Evolutionary conservation across 2,329 filamentous ascomycete species (phyloP).

Genomic region (Colletotrichum orchidophilum): DNA sequence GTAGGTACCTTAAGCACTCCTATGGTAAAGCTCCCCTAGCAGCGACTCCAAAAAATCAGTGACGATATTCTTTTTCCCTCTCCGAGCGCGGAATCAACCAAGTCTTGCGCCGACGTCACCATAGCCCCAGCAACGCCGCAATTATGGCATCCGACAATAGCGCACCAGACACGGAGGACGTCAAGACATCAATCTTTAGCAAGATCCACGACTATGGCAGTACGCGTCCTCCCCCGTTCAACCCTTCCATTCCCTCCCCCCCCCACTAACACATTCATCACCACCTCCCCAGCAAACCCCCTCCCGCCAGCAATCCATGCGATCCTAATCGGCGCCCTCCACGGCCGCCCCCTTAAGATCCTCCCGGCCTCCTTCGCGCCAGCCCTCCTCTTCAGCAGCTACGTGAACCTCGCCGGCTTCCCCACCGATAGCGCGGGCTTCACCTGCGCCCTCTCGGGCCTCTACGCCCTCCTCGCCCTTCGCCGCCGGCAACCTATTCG

Average conservation of each 20-base stretch:
- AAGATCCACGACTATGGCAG: conserved; percentile 58
- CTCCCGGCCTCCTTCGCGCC: conserved; percentile 61
- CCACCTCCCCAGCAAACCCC: conserved; percentile 55
- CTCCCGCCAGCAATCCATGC: conserved; percentile 65
- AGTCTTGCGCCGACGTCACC: neutral
- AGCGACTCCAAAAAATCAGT: conserved; percentile 6
- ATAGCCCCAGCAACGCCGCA: neutral
- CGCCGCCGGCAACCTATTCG: conserved; percentile 54
- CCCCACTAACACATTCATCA: conserved; percentile 8
- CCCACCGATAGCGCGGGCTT: conserved; percentile 65
- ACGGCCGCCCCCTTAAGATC: conserved; percentile 61
- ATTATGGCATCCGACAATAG: conserved; percentile 12
- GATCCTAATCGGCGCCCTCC: conserved; percentile 65
- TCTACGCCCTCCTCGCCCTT: conserved; percentile 65
- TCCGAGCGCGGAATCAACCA: neutral
- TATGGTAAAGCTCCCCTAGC: neutral
- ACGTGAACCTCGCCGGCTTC: conserved; percentile 68
- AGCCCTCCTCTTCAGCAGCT: conserved; percentile 64
- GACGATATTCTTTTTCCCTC: conserved; percentile 5
- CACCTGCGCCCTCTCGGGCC: conserved; percentile 64
- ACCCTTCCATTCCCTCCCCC: neutral
- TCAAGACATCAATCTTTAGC: conserved; percentile 10
- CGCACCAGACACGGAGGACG: neutral
- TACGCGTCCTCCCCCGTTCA: conserved; percentile 45
- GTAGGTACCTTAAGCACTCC: neutral